phyloP scores from a whole-genome alignment of 164 flowering plant genomes.

The Echeveria elegans region DNA sequence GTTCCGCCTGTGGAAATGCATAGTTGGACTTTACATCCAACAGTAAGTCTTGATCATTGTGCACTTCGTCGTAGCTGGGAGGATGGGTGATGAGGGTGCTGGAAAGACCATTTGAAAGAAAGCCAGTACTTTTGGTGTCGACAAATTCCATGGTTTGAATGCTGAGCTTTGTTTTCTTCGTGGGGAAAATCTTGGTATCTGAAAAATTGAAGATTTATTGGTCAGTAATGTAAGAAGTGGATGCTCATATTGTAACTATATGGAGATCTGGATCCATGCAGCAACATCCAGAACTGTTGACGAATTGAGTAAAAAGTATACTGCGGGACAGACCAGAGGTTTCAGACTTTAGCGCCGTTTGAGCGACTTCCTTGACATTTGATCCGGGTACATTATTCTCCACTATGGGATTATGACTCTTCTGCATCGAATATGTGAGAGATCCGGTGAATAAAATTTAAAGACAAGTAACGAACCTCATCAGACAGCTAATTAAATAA shows the following conservation, averaged over 20 bases:
- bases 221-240: background rate
- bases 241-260: background rate
- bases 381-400: background rate
- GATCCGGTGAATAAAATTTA: background rate
- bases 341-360: background rate
- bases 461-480: background rate
- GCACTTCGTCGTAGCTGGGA: slow-evolving; percentile 40
- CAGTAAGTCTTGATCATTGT: slow-evolving; percentile 72
- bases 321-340: slow-evolving; percentile 1
- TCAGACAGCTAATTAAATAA: background rate
- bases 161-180: slow-evolving; percentile 25
- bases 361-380: background rate
- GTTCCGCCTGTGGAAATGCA: slow-evolving; percentile 85
- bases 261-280: no score
- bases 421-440: background rate
- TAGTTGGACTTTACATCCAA: slow-evolving; percentile 67
- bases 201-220: slow-evolving; percentile 16
- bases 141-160: slow-evolving; percentile 30
- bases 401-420: background rate
- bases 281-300: no score
- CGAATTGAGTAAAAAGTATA: background rate
- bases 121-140: slow-evolving; percentile 45
- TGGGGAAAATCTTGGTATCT: slow-evolving; percentile 39
- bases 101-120: slow-evolving; percentile 54
- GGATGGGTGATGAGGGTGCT: slow-evolving; percentile 51